These are phyloP conservation scores for Favolaschia claudopus DNA, from an alignment of 768 basidiomycete species.

Conservation along the genomic window DNA sequence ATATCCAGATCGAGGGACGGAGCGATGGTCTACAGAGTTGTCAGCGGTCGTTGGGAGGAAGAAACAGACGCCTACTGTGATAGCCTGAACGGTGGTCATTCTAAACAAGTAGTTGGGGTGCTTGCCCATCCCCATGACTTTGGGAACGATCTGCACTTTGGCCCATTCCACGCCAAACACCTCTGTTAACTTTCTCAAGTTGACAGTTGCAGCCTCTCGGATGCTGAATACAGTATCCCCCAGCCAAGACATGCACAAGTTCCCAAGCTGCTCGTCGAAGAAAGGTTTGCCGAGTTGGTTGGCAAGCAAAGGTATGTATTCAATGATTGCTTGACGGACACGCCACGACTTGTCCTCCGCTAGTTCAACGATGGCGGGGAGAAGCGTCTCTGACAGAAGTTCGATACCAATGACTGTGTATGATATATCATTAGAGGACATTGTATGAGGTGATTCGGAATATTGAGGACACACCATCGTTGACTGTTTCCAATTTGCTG, in stretches of 20 bases:
- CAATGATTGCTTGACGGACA: conserved; percentile 98
- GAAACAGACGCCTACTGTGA: conserved; percentile 71
- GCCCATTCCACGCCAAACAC: conserved; percentile 99
- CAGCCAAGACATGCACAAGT: conserved; percentile 98
- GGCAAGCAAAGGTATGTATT: conserved; percentile 98
- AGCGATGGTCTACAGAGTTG: conserved; percentile 81
- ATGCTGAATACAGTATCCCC: conserved; percentile 99
- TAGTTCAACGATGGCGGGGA: conserved; percentile 96
- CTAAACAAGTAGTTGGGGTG: conserved; percentile 97
- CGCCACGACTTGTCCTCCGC: conserved; percentile 99
- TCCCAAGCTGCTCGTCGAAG: conserved; percentile 97
- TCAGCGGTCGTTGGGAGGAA: conserved; percentile 11
- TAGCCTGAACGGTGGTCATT: conserved; percentile 99
- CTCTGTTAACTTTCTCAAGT: conserved; percentile 95
- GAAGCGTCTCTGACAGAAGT: conserved; percentile 89
- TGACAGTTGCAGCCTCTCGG: conserved; percentile 96
- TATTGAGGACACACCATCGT: conserved; percentile 68
- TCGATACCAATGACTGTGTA: conserved; percentile 96
- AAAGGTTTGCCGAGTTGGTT: conserved; percentile 97
- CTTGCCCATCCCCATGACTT: conserved; percentile 95
- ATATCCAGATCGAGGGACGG: conserved; percentile 88
- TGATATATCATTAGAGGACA: conserved; percentile 16
- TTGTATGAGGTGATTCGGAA: not conserved
- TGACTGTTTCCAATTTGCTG: conserved; percentile 96
- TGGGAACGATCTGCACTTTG: conserved; percentile 90